These are phyloP conservation scores for Arachnopeziza araneosa DNA, from an alignment of 2,329 filamentous ascomycete species.

Conservation along the genomic window DNA sequence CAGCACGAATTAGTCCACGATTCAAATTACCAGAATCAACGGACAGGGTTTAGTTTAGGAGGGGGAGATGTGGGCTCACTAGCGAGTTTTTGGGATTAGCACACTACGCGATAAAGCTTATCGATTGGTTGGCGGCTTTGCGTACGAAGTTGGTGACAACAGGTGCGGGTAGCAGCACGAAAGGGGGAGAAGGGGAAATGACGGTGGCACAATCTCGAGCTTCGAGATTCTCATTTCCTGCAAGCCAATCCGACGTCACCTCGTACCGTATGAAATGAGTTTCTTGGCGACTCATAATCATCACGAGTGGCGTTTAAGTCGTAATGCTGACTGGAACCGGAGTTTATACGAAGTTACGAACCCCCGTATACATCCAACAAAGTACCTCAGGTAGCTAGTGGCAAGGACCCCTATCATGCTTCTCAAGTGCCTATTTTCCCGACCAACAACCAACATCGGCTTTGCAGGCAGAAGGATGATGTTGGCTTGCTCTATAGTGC, in stretches of 20 bases:
- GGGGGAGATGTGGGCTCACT: not conserved
- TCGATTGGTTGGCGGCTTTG: not conserved
- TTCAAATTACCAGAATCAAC: not conserved
- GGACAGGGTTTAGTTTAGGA: not conserved
- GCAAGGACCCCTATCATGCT: too few species aligned
- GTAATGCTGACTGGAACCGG: not conserved
- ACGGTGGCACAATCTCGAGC: not conserved
- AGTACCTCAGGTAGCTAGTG: too few species aligned
- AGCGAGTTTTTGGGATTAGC: not conserved
- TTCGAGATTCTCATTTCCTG: not conserved
- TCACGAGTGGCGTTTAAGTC: not conserved
- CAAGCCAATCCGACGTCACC: not conserved
- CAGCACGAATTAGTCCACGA: not conserved
- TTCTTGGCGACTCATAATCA: not conserved
- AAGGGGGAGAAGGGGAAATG: not conserved
- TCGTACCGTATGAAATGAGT: not conserved
- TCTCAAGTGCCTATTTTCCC: too few species aligned
- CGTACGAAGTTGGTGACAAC: not conserved
- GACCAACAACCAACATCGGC: too few species aligned
- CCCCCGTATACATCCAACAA: too few species aligned
- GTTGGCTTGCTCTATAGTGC: too few species aligned
- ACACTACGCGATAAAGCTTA: not conserved
- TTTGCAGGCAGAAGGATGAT: too few species aligned
- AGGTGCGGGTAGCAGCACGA: not conserved
- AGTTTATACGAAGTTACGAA: not conserved